These are phyloP conservation scores for Malassezia yamatoensis DNA, from an alignment of 1,284 basidiomycete species.

Conservation along the genomic window DNA sequence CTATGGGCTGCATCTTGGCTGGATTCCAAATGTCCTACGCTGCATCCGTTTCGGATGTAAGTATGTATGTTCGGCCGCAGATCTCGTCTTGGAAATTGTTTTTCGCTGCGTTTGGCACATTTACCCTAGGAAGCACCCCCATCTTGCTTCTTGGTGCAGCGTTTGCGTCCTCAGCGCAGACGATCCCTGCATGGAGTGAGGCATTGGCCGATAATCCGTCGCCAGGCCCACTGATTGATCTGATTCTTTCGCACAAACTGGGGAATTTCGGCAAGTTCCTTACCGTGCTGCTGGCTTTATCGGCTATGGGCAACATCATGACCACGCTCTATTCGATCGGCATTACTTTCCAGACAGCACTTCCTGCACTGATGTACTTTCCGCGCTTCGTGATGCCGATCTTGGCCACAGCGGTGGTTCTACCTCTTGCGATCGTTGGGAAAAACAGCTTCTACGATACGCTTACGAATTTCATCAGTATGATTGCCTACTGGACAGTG, in stretches of 20 bases:
- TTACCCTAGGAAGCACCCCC: conserved; percentile 56
- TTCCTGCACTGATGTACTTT: conserved; percentile 66
- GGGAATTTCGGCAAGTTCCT: conserved; percentile 72
- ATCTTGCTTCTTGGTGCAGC: conserved; percentile 56
- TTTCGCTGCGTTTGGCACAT: conserved; percentile 55
- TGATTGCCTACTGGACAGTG: conserved; percentile 60
- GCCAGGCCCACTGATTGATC: conserved; percentile 63
- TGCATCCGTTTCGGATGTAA: conserved; percentile 46
- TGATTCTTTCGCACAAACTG: conserved; percentile 60
- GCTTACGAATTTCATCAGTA: conserved; percentile 53
- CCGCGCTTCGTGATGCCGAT: conserved; percentile 80
- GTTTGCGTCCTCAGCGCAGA: conserved; percentile 54
- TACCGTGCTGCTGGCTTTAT: conserved; percentile 68
- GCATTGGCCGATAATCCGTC: conserved; percentile 22
- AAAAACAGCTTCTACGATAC: conserved; percentile 58
- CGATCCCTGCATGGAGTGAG: conserved; percentile 52
- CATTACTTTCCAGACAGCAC: conserved; percentile 46
- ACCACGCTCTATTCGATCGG: conserved; percentile 55
- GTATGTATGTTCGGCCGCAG: conserved; percentile 50
- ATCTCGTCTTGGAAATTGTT: conserved; percentile 54
- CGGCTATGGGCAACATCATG: conserved; percentile 67
- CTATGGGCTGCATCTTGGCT: conserved; percentile 55
- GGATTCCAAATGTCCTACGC: conserved; percentile 55
- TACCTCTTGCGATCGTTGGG: conserved; percentile 58
- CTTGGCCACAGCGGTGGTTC: conserved; percentile 64